Conservation (phyloP, 2,329 filamentous ascomycete genomes). For the Fusarium albosuccineum region DNA sequence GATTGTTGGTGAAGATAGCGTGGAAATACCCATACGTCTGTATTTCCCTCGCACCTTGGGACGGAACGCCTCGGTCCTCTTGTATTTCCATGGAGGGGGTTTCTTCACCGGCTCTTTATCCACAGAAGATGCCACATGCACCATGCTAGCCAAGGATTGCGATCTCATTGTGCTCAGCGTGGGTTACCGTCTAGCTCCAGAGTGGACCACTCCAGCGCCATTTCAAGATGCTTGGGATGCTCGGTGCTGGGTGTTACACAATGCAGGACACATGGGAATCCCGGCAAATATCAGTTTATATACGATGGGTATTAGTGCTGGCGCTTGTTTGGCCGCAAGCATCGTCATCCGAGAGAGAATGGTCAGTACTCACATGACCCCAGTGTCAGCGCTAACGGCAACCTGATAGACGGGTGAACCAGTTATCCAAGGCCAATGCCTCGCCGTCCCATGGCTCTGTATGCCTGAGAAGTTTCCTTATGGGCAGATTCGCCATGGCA, state of each 20-base stretch:
- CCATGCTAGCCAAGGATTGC: background rate
- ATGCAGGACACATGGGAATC: background rate
- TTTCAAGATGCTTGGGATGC: conserved; percentile 6
- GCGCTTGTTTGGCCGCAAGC: conserved; percentile 1
- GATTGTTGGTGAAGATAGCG: background rate
- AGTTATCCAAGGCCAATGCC: background rate
- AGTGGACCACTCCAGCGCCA: background rate
- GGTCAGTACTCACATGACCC: no score
- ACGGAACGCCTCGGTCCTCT: background rate
- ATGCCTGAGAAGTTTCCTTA: background rate
- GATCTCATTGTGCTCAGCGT: background rate
- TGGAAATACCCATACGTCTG: background rate
- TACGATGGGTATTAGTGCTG: background rate
- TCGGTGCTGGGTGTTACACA: background rate
- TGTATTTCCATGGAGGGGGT: background rate
- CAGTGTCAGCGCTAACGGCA: no score
- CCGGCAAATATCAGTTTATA: background rate
- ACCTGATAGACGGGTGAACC: background rate
- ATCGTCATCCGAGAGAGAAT: background rate
- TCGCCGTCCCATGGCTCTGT: background rate
- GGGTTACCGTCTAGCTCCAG: background rate
- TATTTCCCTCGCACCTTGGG: background rate
- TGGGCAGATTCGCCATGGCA: background rate
- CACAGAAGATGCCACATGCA: background rate
- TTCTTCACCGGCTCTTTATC: background rate